These are phyloP conservation scores for Mallotus japonicus DNA, from an alignment of 441 rosid species.

Conservation along the genomic window DNA sequence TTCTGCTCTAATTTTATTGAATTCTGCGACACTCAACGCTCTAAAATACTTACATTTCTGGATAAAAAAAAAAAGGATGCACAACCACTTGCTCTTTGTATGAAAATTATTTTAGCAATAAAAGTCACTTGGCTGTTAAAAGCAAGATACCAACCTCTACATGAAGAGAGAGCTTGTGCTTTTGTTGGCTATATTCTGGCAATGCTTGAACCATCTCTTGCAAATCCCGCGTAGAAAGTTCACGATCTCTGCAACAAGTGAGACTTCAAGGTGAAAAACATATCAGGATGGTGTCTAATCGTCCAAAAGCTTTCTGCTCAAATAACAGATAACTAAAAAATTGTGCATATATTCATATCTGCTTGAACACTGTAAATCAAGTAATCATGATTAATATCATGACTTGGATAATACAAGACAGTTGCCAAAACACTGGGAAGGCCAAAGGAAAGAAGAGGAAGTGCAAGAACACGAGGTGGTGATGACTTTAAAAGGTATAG, in stretches of 20 bases:
- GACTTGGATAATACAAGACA: background rate
- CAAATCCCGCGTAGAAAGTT: conserved; percentile 85
- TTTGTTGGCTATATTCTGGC: conserved; percentile 97
- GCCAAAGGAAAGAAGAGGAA: background rate
- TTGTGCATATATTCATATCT: background rate
- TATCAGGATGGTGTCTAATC: too few relatives aligned
- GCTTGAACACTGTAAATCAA: background rate
- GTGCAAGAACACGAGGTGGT: too few relatives aligned
- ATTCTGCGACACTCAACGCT: too few relatives aligned
- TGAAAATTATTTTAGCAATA: background rate
- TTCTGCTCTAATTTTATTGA: too few relatives aligned
- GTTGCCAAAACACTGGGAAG: background rate
- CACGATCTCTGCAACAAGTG: conserved; percentile 57
- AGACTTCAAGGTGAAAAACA: background rate
- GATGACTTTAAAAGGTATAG: too few relatives aligned
- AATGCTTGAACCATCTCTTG: conserved; percentile 99
- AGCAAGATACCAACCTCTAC: conserved; percentile 72
- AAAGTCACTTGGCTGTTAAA: background rate
- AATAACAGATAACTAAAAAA: background rate
- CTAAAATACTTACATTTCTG: too few relatives aligned
- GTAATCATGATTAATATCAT: background rate
- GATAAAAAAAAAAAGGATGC: too few relatives aligned
- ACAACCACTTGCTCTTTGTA: too few relatives aligned
- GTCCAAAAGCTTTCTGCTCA: background rate
- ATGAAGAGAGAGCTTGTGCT: conserved; percentile 97